Evolutionary conservation across 768 basidiomycete genomes (phyloP).

Genomic region (Mycena alexandri): DNA sequence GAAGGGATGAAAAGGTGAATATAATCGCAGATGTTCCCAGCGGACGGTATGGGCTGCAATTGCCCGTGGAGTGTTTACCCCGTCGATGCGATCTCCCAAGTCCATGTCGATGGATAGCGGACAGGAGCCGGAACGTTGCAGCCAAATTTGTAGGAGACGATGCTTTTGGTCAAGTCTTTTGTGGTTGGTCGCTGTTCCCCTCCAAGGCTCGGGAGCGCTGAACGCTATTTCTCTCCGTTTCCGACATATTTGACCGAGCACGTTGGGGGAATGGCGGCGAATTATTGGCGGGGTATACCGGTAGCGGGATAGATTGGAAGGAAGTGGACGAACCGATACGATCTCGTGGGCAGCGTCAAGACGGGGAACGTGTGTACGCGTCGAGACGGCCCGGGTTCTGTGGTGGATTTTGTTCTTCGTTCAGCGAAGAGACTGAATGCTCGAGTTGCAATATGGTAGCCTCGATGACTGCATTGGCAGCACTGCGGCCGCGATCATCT

Average conservation of each 20-base stretch:
- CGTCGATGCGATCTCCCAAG: too few species aligned
- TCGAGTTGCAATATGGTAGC: too few species aligned
- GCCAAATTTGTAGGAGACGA: neutral
- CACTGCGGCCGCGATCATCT: too few species aligned
- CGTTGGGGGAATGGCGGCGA: neutral
- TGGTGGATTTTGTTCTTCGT: neutral
- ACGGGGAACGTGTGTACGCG: neutral
- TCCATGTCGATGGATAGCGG: neutral
- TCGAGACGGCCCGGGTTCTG: conserved; percentile 1
- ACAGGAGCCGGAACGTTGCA: neutral
- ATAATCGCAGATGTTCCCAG: neutral
- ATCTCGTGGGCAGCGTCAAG: neutral
- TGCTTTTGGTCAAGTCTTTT: neutral
- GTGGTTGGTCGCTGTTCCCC: neutral
- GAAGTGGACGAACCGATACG: neutral
- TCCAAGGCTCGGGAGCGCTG: neutral
- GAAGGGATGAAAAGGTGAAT: neutral
- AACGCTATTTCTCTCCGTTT: neutral
- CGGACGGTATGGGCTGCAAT: neutral
- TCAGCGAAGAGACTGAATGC: too few species aligned
- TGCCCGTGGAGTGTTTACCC: neutral
- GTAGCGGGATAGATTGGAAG: neutral
- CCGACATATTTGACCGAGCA: neutral
- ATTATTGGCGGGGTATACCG: neutral
- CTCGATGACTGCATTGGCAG: too few species aligned